phyloP scores from a whole-genome alignment of 2,329 filamentous ascomycete species.

The Huntiella moniliformis region DNA sequence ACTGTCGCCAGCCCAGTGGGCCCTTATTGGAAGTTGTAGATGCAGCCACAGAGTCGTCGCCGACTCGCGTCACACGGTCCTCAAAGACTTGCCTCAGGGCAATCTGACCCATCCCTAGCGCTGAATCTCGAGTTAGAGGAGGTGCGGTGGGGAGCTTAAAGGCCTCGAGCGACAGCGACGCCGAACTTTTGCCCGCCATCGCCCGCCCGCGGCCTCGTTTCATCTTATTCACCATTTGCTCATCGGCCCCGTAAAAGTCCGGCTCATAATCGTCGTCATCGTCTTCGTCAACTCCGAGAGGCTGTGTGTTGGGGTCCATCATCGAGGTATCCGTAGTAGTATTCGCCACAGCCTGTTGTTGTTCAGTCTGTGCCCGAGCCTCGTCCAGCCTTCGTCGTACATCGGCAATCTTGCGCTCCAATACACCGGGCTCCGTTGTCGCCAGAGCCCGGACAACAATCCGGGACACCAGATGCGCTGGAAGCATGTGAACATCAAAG shows the following conservation, averaged over 20 bases:
- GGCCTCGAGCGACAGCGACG: constrained; percentile 46
- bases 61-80: constrained; percentile 33
- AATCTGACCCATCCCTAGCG: constrained; percentile 12
- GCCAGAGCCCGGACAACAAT: constrained; percentile 62
- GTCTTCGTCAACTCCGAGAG: constrained; percentile 51
- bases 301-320: constrained; percentile 28
- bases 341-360: constrained; percentile 20
- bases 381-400: constrained; percentile 9
- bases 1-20: constrained; percentile 58
- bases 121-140: constrained; percentile 42
- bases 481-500: constrained; percentile 70
- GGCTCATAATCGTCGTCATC: constrained; percentile 83
- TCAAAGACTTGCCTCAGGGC: constrained; percentile 13
- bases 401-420: constrained; percentile 12
- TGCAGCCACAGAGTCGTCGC: constrained; percentile 38
- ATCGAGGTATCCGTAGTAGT: constrained; percentile 8
- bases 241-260: constrained; percentile 60
- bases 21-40: constrained; percentile 31
- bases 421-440: constrained; percentile 9
- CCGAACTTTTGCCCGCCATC: constrained; percentile 17
- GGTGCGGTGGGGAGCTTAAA: constrained; percentile 68
- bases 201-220: constrained; percentile 45
- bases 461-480: constrained; percentile 54
- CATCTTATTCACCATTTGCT: constrained; percentile 60
- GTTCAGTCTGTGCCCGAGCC: constrained; percentile 21